A percentile compares a stretch with the other conserved stretches of the same genome.
Conservation (phyloP, 306 rosid genomes). For the Lithocarpus polystachyus region DNA sequence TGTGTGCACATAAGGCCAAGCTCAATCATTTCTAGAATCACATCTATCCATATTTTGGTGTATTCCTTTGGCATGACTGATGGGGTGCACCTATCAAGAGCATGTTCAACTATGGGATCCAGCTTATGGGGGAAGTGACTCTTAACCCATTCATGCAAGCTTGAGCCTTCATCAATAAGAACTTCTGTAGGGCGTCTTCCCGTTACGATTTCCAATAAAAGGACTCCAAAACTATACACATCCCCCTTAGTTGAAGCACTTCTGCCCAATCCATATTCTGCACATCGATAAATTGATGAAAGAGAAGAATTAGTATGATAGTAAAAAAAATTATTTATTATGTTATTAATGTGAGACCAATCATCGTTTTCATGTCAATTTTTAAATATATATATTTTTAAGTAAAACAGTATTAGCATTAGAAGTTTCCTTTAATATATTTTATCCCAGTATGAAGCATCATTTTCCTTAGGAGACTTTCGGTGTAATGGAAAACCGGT, state of each 20-base stretch:
- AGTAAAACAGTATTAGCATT: too few relatives aligned
- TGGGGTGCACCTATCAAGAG: conserved; percentile 42
- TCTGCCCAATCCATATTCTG: conserved; percentile 88
- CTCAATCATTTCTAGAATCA: conserved; percentile 68
- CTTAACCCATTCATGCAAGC: conserved; percentile 82
- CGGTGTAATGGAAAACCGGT: background rate
- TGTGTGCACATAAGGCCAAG: conserved; percentile 82
- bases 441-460: background rate
- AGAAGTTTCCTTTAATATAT: too few relatives aligned
- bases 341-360: too few relatives aligned
- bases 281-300: conserved; percentile 18
- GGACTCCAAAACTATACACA: conserved; percentile 79
- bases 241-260: conserved; percentile 74
- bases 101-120: conserved; percentile 49
- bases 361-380: too few relatives aligned
- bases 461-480: background rate
- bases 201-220: conserved; percentile 65
- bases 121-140: conserved; percentile 55
- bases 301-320: background rate
- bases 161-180: conserved; percentile 58
- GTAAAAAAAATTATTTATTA: background rate
- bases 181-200: conserved; percentile 79
- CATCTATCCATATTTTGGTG: conserved; percentile 40
- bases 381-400: too few relatives aligned
- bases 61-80: conserved; percentile 26